Evolutionary conservation across 192 early-diverging fungal genomes (phyloP), one percentile per base, ranked within the genome.

Genomic region (Podila horticola): DNA sequence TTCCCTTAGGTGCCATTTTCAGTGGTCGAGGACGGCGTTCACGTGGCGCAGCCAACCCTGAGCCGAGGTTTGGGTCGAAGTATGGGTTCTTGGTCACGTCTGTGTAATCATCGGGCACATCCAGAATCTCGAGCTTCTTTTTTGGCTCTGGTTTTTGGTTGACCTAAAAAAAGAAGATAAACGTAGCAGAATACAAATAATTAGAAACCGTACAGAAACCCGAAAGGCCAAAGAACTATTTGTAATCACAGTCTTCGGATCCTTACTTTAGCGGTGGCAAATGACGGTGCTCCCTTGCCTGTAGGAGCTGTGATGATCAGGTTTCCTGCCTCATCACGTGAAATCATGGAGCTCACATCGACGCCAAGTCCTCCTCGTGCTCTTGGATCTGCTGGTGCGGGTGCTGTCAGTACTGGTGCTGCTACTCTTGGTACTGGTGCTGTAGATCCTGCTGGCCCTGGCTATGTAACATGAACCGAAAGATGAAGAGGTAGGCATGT

Each of bases 41-140:
- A 75, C 66, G 72, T 36, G 65, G 84, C 58, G 20, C 83, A 36
- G 74, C 79, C 62, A 29, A 71, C 66, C 52, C 52, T 55, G 52
- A 55, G 5, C 72, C 88, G 30, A 95, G 74, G 7, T 86, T 85
- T 5, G 95, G 89, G 74, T 97, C 94, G 83, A 86, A 95, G 74
- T 98, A 98, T 17, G 96, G 95, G 64, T 97, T 97, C 79, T 97
- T 94, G 8, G 86, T 79, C 0, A 93, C 87, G 68, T 96, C 93
- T 10, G 74, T 71, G 13, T 89, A 87, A 36, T 86, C 89, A 64
- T 74, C 83, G 68, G 77, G 74, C 66, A 75, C 69, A 51, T 72
- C 86, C 67, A 64, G 90, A 68, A 70, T 85, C 84, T 74, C 89
- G 84, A 22, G 84, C 58, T 68, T 77, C 69, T 74, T 89, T 84